Conservation (phyloP, 2,329 filamentous ascomycete genomes). For the Trichoderma harzianum region DNA sequence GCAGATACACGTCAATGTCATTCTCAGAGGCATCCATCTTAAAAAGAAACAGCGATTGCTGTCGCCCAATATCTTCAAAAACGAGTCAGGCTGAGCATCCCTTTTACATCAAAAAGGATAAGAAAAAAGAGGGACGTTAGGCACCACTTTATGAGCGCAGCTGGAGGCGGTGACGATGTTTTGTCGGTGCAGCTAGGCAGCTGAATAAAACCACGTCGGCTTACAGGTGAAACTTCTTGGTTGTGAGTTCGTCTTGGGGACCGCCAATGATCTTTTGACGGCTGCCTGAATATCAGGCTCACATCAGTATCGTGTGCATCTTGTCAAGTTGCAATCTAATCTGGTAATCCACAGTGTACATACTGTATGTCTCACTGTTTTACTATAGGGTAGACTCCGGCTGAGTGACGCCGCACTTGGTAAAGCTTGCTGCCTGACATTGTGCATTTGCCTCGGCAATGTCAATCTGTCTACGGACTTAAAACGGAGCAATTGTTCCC, state of each 20-base stretch:
- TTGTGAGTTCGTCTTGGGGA: neutral
- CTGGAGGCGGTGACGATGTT: neutral
- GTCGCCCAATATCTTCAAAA: neutral
- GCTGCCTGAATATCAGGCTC: neutral
- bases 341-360: neutral
- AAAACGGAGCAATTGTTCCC: neutral
- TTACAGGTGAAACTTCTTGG: neutral
- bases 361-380: neutral
- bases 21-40: conserved; percentile 59
- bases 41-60: neutral
- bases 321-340: neutral
- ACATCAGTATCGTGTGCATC: neutral
- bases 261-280: neutral
- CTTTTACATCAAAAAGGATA: neutral
- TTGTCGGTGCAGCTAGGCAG: neutral
- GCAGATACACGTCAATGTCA: conserved; percentile 60
- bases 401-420: neutral
- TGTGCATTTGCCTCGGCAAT: neutral
- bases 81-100: neutral
- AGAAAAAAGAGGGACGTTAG: neutral
- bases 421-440: neutral
- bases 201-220: neutral
- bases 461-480: neutral
- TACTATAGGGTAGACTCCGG: neutral
- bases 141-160: conserved; percentile 2